A percentile compares a stretch with the other conserved stretches of the same genome.
phyloP scores from a whole-genome alignment of 345 rosid genomes.

The Salix udensis region DNA sequence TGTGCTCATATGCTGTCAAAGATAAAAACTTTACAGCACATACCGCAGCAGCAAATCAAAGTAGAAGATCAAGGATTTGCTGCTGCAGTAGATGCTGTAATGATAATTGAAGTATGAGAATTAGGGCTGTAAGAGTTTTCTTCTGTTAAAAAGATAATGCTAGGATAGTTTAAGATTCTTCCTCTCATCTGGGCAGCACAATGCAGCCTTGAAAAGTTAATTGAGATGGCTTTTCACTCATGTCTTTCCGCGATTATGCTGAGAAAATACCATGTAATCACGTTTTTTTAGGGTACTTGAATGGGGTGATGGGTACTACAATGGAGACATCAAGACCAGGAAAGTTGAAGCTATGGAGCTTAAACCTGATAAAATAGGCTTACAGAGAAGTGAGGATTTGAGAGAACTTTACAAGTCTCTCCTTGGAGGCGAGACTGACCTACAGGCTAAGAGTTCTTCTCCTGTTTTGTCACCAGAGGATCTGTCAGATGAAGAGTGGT shows the following conservation, averaged over 20 bases:
- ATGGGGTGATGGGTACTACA: conserved; percentile 88
- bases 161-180: not conserved
- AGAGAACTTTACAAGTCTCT: conserved; percentile 62
- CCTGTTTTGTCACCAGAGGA: conserved; percentile 84
- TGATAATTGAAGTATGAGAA: not conserved
- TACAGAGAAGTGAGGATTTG: conserved; percentile 79
- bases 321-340: conserved; percentile 93
- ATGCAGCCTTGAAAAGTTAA: not conserved
- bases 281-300: conserved; percentile 50
- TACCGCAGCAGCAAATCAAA: no score
- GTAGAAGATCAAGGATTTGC: not conserved
- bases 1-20: no score
- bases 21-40: not conserved
- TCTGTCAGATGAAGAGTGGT: conserved; percentile 92
- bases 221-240: not conserved
- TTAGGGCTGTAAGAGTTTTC: not conserved
- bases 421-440: conserved; percentile 54
- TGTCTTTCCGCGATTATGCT: not conserved
- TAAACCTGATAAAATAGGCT: conserved; percentile 55
- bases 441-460: conserved; percentile 42
- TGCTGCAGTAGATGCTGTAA: not conserved
- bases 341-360: conserved; percentile 53
- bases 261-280: not conserved
- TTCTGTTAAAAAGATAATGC: not conserved
- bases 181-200: not conserved